A percentile compares a stretch with the other conserved stretches of the same genome.
Evolutionary conservation across 2,329 filamentous ascomycete genomes (phyloP).

Genomic region (Emmonsiellopsis sp.): DNA sequence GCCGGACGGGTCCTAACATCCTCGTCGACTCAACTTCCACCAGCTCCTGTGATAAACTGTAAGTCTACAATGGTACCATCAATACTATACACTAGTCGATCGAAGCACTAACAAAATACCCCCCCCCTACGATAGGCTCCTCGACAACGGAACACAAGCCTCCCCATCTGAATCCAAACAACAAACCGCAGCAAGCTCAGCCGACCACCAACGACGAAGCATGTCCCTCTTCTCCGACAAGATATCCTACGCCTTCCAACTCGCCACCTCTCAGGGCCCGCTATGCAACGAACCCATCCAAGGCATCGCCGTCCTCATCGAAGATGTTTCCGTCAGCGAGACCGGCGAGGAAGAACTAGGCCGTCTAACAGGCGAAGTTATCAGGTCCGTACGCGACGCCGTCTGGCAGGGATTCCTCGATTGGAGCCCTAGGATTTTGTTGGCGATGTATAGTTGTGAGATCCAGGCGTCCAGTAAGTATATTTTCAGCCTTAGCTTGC

Average conservation of each 20-base stretch:
- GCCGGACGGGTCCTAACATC: conserved; percentile 76
- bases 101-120: neutral
- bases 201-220: conserved; percentile 14
- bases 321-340: conserved; percentile 59
- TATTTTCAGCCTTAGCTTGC: neutral
- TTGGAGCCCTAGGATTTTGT: conserved; percentile 89
- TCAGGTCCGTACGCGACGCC: conserved; percentile 76
- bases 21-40: conserved; percentile 72
- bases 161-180: neutral
- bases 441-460: conserved; percentile 97
- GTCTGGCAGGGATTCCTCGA: conserved; percentile 82
- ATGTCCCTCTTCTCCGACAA: conserved; percentile 74
- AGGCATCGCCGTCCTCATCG: conserved; percentile 82
- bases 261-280: conserved; percentile 78
- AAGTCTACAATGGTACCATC: neutral
- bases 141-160: neutral
- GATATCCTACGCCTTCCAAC: conserved; percentile 86
- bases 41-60: conserved; percentile 60
- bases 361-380: conserved; percentile 83
- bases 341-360: conserved; percentile 52
- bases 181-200: neutral
- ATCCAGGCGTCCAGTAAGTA: conserved; percentile 81
- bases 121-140: neutral
- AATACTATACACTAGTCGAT: neutral
- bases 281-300: conserved; percentile 90